These are phyloP conservation scores for Debaryomyces nepalensis DNA, from an alignment of 1,139 yeast genomes.

Conservation along the genomic window DNA sequence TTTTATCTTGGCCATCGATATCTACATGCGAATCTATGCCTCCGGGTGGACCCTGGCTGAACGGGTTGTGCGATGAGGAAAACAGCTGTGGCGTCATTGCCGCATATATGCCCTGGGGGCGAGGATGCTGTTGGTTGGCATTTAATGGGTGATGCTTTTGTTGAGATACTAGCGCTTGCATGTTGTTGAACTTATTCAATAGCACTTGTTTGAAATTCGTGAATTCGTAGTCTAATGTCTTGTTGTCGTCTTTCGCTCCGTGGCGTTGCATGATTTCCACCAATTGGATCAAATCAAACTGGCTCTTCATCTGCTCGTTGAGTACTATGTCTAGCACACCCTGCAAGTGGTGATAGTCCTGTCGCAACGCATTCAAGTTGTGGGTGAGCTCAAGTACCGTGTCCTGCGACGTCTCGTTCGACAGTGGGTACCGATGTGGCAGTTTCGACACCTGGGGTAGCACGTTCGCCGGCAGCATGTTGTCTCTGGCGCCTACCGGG, in stretches of 20 bases:
- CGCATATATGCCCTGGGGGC: conserved; percentile 14
- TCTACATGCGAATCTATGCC: not conserved
- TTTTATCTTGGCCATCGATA: not conserved
- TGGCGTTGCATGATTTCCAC: conserved; percentile 50
- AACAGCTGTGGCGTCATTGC: conserved; percentile 40
- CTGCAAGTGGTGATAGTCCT: conserved; percentile 42
- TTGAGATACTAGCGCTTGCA: conserved; percentile 4
- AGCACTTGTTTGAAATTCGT: conserved; percentile 12
- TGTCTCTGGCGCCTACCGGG: conserved; percentile 6
- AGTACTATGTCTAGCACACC: conserved; percentile 50
- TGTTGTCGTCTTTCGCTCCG: conserved; percentile 3
- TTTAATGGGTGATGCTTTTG: conserved; percentile 4
- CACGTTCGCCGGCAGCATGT: conserved; percentile 12
- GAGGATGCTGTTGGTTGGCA: conserved; percentile 9
- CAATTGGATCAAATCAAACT: conserved; percentile 53
- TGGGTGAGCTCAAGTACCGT: conserved; percentile 45
- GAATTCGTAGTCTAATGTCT: conserved; percentile 10
- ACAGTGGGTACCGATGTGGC: conserved; percentile 12
- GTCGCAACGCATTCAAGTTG: conserved; percentile 38
- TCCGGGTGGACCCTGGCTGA: conserved; percentile 17
- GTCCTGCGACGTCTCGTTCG: conserved; percentile 12
- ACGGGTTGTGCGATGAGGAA: conserved; percentile 33
- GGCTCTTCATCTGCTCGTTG: conserved; percentile 51
- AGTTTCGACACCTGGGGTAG: conserved; percentile 18
- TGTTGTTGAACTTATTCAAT: conserved; percentile 12